Percentiles rank a stretch among this genome's conserved stretches.
Conservation (phyloP, 805 yeast species). For the Candida caryicola region DNA sequence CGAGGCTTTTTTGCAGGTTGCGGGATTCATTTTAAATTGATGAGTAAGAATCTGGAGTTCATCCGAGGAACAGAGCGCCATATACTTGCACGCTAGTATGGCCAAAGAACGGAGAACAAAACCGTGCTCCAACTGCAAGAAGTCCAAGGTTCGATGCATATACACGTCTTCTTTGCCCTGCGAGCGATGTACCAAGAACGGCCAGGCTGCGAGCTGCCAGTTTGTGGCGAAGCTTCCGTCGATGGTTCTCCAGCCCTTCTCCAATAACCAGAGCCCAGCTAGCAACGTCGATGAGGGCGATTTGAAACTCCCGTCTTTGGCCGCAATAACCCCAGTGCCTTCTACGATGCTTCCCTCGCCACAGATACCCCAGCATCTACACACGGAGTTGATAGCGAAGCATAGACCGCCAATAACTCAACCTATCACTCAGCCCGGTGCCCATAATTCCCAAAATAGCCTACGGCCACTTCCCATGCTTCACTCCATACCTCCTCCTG, state of each 20-base stretch:
- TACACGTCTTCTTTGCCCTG: conserved; percentile 51
- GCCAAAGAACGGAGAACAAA: conserved; percentile 44
- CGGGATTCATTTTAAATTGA: too few species aligned
- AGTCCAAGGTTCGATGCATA: conserved; percentile 60
- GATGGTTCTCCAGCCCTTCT: conserved; percentile 21
- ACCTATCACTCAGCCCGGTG: not conserved
- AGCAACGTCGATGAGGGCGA: conserved; percentile 4
- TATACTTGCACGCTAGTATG: too few species aligned
- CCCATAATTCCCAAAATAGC: not conserved
- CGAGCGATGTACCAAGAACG: conserved; percentile 51
- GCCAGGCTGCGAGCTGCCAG: conserved; percentile 47
- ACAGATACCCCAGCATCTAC: too few species aligned
- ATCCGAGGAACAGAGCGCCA: too few species aligned
- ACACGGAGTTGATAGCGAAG: too few species aligned
- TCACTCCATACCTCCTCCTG: conserved; percentile 1
- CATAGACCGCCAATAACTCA: too few species aligned
- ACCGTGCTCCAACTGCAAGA: conserved; percentile 64
- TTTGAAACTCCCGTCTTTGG: conserved; percentile 15
- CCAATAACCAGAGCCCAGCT: not conserved
- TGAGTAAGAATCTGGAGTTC: too few species aligned
- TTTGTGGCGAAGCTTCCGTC: conserved; percentile 55
- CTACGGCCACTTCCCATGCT: not conserved
- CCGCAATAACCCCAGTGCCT: conserved; percentile 7
- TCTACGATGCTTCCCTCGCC: too few species aligned
- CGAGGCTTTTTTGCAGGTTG: too few species aligned